Base-by-base conservation (phyloP, 805 yeast genomes). In the Pichia californica region DNA sequence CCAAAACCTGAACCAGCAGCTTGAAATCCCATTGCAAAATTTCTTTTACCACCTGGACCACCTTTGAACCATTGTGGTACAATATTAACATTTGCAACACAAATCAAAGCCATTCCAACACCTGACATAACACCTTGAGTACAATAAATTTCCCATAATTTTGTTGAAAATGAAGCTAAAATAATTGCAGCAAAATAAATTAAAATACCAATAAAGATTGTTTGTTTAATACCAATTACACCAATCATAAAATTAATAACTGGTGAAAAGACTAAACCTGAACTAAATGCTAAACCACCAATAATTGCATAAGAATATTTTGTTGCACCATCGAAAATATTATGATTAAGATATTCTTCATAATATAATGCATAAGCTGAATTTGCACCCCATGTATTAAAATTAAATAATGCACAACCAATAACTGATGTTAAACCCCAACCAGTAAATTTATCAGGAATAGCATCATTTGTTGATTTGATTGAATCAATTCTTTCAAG, bases 361-460 rank as follows among this genome's bases (percentile, higher is more conserved):
- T 83, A 63, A 50, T 78, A 81, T 5, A 83, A 71, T 25, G 87
- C 82, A 55, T 71, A 83, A 3, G 81, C 83, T 7, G 77, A 65
- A 50, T 82, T 82, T 50, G 83, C 73, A 14, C 93, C 93, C 89
- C 91, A 83, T 0, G 86, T 74, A 31, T 74, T 67, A 49, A 78
- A 73, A 57, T 77, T 76, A 32, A 77, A 62, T 4, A 77, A 40
- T 25, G 69, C 63, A 4, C 75, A 70, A 13, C 79, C 76, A 14
- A 73, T 47, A 13, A 75, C 72, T 16, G 56, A 40, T 2, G 53
- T 25, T 18, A 80, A 68, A 0, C 81, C 77, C 83, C 87, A 79
- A 2, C 84, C 87, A 44, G 76, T 72, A 2, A 88, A 88, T 35
- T 79, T 81, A 57, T 83, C 89, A 1, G 81, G 80, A 0, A 64